A percentile compares a stretch with the other conserved stretches of the same genome.
phyloP scores from a whole-genome alignment of 2,329 filamentous ascomycete species.

The Purpureocillium takamizusanense region DNA sequence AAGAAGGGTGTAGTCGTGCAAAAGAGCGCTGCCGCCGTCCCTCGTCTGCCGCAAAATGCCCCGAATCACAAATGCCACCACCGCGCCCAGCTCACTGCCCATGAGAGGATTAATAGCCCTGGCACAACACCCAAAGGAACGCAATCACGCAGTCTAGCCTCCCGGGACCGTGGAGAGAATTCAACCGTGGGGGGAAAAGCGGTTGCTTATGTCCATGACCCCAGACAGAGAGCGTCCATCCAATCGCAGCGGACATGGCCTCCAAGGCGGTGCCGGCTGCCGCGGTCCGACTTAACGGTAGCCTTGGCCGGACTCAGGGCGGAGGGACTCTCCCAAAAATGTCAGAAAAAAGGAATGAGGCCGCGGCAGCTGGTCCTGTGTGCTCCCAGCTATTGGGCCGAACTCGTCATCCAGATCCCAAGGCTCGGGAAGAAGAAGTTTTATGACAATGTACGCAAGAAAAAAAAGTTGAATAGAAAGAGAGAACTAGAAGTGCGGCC shows the following conservation, averaged over 20 bases:
- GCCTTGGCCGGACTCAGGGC: not conserved
- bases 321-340: not conserved
- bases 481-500: conserved; percentile 1
- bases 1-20: not conserved
- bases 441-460: not conserved
- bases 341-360: not conserved
- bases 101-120: not conserved
- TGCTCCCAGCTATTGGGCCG: not conserved
- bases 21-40: not conserved
- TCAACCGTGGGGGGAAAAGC: no score
- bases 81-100: not conserved
- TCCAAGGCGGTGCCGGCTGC: no score
- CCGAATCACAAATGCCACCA: not conserved
- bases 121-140: not conserved
- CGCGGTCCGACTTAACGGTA: not conserved
- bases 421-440: not conserved
- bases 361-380: conserved; percentile 4
- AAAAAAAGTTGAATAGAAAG: not conserved
- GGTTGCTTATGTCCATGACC: no score
- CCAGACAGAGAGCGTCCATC: no score
- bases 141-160: no score
- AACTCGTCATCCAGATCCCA: not conserved
- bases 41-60: conserved; percentile 1
- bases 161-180: no score
- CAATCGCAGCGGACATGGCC: no score